These are phyloP conservation scores for Arthroderma sp. DNA, from an alignment of 2,329 filamentous ascomycete species.

Conservation along the genomic window DNA sequence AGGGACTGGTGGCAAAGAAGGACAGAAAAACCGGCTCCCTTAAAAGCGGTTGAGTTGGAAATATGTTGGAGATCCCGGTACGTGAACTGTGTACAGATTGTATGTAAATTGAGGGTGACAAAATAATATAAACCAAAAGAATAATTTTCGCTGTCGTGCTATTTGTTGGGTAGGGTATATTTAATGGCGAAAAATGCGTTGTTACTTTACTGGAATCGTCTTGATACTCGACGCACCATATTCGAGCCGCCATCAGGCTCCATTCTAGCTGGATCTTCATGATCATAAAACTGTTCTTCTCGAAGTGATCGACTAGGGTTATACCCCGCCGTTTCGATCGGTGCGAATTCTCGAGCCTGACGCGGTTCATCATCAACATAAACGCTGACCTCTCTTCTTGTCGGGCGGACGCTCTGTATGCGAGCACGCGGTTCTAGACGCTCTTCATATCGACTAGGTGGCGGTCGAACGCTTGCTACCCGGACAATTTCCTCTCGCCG, in stretches of 20 bases:
- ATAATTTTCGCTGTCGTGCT: too few species aligned
- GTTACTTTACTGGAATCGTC: slow-evolving; percentile 17
- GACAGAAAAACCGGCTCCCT: too few species aligned
- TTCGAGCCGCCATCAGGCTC: slow-evolving; percentile 19
- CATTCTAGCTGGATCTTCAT: slow-evolving; percentile 20
- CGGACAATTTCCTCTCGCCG: slow-evolving; percentile 43
- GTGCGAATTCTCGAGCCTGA: slow-evolving; percentile 37
- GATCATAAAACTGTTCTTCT: slow-evolving; percentile 26
- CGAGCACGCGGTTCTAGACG: slow-evolving; percentile 26
- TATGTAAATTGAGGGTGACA: too few species aligned
- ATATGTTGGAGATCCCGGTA: too few species aligned
- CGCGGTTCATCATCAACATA: slow-evolving; percentile 27
- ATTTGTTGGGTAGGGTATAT: too few species aligned
- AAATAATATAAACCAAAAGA: too few species aligned
- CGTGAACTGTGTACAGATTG: too few species aligned
- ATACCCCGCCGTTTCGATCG: slow-evolving; percentile 29
- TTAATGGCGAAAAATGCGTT: too few species aligned
- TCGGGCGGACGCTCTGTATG: slow-evolving; percentile 30
- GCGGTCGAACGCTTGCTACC: slow-evolving; percentile 46
- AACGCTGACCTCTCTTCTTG: slow-evolving; percentile 31
- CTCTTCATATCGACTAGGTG: slow-evolving; percentile 32
- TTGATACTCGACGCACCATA: slow-evolving; percentile 20
- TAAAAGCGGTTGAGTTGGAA: too few species aligned
- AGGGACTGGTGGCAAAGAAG: too few species aligned
- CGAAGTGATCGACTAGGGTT: slow-evolving; percentile 22